These are phyloP conservation scores for Oehlia diaphana DNA, from an alignment of 192 early-diverging fungal species.

Conservation along the genomic window DNA sequence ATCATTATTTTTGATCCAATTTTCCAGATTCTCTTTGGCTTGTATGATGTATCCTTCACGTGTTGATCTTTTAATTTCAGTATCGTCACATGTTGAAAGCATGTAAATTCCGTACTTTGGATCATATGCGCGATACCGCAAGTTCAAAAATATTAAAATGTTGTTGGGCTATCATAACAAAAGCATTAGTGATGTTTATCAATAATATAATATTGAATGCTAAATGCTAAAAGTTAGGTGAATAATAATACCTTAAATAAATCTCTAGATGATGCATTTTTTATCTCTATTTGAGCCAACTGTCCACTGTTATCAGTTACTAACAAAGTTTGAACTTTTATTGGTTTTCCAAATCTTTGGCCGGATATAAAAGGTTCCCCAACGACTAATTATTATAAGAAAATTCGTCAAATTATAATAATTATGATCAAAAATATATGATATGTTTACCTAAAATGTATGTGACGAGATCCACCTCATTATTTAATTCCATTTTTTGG, in stretches of 20 bases:
- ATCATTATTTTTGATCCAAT: not conserved
- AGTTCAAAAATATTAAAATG: slow-evolving; percentile 31
- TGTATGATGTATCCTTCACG: not conserved
- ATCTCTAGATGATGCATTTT: not conserved
- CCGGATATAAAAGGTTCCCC: slow-evolving; percentile 1
- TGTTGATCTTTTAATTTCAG: slow-evolving; percentile 18
- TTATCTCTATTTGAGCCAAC: slow-evolving; percentile 32
- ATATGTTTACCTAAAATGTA: slow-evolving; percentile 40
- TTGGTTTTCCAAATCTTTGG: not conserved
- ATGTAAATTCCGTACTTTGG: slow-evolving; percentile 29
- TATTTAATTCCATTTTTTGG: not conserved
- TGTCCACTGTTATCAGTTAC: slow-evolving; percentile 26
- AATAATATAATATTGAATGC: not conserved
- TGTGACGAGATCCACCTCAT: slow-evolving; percentile 52
- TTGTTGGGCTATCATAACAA: slow-evolving; percentile 1
- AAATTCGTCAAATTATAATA: too few relatives aligned
- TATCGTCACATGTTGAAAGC: slow-evolving; percentile 32
- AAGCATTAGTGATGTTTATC: slow-evolving; percentile 3
- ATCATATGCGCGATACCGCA: slow-evolving; percentile 33
- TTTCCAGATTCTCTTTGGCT: not conserved
- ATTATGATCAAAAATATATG: not conserved
- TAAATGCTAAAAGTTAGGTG: not conserved
- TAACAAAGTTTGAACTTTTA: slow-evolving; percentile 23
- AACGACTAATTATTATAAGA: slow-evolving; percentile 14
- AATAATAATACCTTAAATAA: slow-evolving; percentile 8